Conservation (phyloP, 2,329 filamentous ascomycete species). For the Neonectria hederae region DNA sequence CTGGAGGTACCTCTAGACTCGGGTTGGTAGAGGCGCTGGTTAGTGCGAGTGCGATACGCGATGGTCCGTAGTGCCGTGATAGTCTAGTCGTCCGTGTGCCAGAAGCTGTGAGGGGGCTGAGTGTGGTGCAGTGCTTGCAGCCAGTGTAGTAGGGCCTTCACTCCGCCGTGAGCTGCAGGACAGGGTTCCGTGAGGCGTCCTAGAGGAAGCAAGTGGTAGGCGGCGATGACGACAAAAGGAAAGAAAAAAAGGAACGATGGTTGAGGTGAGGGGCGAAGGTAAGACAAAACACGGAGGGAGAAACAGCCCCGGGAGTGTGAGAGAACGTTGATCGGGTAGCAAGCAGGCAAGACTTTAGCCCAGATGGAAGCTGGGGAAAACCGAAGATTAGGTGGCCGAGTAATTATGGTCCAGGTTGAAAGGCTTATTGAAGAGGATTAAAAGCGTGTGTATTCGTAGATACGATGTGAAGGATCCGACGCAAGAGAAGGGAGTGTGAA, state of each 20-base stretch:
- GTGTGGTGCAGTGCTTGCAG: conserved; percentile 2
- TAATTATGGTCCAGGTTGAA: background rate
- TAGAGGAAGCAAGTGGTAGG: background rate
- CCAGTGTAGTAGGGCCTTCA: background rate
- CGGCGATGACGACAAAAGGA: background rate
- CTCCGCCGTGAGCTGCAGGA: background rate
- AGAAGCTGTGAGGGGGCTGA: conserved; percentile 14
- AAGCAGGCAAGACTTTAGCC: background rate
- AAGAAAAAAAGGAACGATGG: background rate
- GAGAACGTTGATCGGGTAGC: background rate
- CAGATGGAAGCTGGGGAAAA: background rate
- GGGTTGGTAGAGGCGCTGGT: conserved; percentile 1
- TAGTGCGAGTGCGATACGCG: conserved; percentile 22
- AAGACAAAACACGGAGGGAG: background rate
- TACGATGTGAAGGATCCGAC: conserved; percentile 4
- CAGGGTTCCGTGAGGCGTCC: background rate
- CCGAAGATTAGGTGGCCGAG: background rate
- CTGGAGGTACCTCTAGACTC: background rate
- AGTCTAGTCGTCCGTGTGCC: conserved; percentile 5
- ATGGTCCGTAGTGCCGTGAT: conserved; percentile 16
- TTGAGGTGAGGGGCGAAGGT: background rate
- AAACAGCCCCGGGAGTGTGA: background rate
- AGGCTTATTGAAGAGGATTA: background rate
- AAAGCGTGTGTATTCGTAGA: background rate
- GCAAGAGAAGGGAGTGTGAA: background rate